Conservation (phyloP, 2,329 filamentous ascomycete genomes). For the Nemania abortiva region DNA sequence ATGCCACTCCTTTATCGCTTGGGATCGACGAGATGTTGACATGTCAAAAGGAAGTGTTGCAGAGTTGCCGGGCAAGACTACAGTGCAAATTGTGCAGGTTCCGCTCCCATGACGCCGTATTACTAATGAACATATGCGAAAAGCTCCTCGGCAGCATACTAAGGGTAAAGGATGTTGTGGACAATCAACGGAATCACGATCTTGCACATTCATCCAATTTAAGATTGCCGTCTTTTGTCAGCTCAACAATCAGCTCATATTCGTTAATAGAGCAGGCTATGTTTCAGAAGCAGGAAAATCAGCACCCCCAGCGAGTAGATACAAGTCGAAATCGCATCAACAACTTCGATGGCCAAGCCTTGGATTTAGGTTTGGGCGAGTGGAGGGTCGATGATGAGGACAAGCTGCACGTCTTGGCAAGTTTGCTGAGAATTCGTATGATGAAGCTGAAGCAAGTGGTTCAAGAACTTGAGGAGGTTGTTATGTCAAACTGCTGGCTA, state of each 20-base stretch:
- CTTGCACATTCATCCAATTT: background rate
- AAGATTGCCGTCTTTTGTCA: background rate
- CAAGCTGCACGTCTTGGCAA: background rate
- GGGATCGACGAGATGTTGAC: constrained; percentile 12
- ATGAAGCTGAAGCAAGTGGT: constrained; percentile 6
- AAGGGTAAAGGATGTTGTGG: constrained; percentile 4
- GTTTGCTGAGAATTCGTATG: constrained; percentile 4
- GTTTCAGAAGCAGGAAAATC: constrained; percentile 4
- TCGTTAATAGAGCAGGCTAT: constrained; percentile 1
- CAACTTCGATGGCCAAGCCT: background rate
- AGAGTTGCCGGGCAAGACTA: background rate
- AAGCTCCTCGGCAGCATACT: constrained; percentile 4
- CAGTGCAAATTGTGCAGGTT: background rate
- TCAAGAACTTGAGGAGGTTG: constrained; percentile 2
- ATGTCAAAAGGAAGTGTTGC: constrained; percentile 5
- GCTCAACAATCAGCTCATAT: constrained; percentile 1
- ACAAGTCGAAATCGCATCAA: background rate
- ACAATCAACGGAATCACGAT: constrained; percentile 5
- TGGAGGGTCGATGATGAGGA: constrained; percentile 6
- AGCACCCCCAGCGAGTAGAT: constrained; percentile 1
- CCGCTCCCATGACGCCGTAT: constrained; percentile 3
- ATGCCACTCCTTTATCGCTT: background rate
- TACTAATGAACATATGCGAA: constrained; percentile 9
- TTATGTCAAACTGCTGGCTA: constrained; percentile 7
- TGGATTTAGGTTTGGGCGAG: constrained; percentile 7